Percentiles rank a stretch among this genome's conserved stretches.
Conservation (phyloP, 2,329 filamentous ascomycete genomes). For the Penicillium sp. region DNA sequence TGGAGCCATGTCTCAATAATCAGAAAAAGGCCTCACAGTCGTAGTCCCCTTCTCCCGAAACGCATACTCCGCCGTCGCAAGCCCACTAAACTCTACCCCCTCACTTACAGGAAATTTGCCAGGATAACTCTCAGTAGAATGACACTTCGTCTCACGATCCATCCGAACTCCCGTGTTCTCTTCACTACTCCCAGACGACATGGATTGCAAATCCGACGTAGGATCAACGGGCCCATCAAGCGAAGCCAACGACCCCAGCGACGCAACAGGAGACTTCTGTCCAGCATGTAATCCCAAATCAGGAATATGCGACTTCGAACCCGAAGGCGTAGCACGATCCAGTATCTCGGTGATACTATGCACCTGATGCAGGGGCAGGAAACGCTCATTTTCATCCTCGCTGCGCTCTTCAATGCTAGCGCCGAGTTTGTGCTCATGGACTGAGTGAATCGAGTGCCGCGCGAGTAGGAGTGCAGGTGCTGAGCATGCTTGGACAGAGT, state of each 20-base stretch:
- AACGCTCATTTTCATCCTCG: not conserved
- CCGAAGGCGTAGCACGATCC: not conserved
- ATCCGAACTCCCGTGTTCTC: not conserved
- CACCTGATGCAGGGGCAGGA: not conserved
- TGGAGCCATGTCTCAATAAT: constrained; percentile 15
- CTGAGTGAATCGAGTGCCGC: not conserved
- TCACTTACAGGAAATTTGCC: constrained; percentile 36
- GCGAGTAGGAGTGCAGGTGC: not conserved
- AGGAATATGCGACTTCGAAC: not conserved
- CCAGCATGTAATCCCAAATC: not conserved
- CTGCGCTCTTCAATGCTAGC: not conserved
- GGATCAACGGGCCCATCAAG: constrained; percentile 4
- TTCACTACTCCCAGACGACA: not conserved
- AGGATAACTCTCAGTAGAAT: constrained; percentile 32
- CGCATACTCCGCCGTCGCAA: constrained; percentile 25
- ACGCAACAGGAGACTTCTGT: constrained; percentile 2
- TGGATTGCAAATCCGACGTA: not conserved
- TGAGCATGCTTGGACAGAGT: not conserved
- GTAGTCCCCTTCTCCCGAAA: constrained; percentile 26
- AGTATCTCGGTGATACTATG: not conserved
- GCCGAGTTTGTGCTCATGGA: not conserved
- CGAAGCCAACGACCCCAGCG: constrained; percentile 2
- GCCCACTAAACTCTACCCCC: constrained; percentile 23
- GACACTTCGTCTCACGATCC: constrained; percentile 7
- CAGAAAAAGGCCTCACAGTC: constrained; percentile 33